Base-by-base conservation (phyloP, 305 asterid species). In the Fraxinus platypoda region DNA sequence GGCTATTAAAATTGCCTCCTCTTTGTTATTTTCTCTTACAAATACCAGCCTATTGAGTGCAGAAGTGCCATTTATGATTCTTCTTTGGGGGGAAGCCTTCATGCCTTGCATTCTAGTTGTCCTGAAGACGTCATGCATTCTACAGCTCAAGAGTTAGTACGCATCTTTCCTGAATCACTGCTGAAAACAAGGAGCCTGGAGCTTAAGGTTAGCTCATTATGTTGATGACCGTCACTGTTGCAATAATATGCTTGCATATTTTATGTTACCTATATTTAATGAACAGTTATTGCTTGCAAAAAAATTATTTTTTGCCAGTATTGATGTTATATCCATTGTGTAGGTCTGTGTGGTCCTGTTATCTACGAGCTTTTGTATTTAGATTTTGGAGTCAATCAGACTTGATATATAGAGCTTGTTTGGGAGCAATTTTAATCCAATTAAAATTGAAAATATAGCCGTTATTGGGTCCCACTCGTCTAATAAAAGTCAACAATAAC, bases 21-120 rank as follows among this genome's bases (percentile, higher is more conserved):
- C 25, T 72, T 57, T 19, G 72, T 68, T 28, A 49, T 73, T 82
- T 76, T 62, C 82, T 81, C 88, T 86, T 84, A 83, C 70, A 26
- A 82, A 41, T 30, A 77, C 59, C n/a, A 37, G 78, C 31, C 35
- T 83, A 80, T 86, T 79, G 38, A 68, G 85, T 91, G 87, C 94
- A 94, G 99, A 85, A 89, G 87, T 83, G 84, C 90, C 80, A 90
- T 84, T 77, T 96, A 94, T 80, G 98, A 96, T 86, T 91, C 97
- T 74, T 90, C 95, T 78, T 83, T 96, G 81, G 99, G 97, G 80
- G 85, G 90, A 87, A 93, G 99, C 85, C 94, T 96, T 83, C 94
- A 89, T 84, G 87, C 91, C 68, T 85, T 93, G 89, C 91, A 90
- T 87, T 88, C 97, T 77, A 88, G 87, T 86, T 91, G 97, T 85